Base-by-base conservation (phyloP, 73 alveolate genomes). In the Tetrahymena thermophila region DNA sequence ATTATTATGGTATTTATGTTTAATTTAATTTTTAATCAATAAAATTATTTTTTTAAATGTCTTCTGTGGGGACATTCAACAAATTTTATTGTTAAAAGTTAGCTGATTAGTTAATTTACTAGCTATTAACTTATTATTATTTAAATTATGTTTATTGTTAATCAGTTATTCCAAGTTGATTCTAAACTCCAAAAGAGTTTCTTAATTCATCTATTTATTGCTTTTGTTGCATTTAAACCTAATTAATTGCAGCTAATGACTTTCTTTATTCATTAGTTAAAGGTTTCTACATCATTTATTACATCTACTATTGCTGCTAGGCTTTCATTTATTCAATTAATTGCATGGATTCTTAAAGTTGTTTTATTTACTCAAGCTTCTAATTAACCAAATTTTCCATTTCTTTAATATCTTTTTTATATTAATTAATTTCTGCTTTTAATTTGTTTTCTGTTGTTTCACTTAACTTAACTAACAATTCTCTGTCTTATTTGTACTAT, bases 161-260 rank as follows among this genome's bases (percentile, higher is more conserved):
- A 43, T 94, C 28, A 94, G 35, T 3, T 85, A 83, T 85, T 89
- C 50, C 93, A 85, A 85, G 28, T 89, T 94, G 31, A 25, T 19
- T 43, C 44, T 28, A 93, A 94, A 85, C 71, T 84, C 93, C 95
- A 34, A 28, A 35, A 89, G 85, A 28, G 42, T 94, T 43, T 94
- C 71, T 85, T 94, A 94, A 35, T 35, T 85, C 56, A 85, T n/a
- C 35, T 14, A 42, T 14, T 85, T 84, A 34, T 94, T 94, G 8
- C 83, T 58, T 35, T 85, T 94, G 85, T 94, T n/a, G n/a, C n/a
- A n/a, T n/a, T n/a, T 94, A 58, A 85, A 94, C 16, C 42, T 89
- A 94, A 85, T 94, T 50, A 56, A 85, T 19, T 56, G 95, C 37
- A 94, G 94, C 85, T 43, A 55, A 1, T 43, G 35, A 94, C 93